Evolutionary conservation across 106 monocot genomes (phyloP).

Genomic region (Triglochin maritima): DNA sequence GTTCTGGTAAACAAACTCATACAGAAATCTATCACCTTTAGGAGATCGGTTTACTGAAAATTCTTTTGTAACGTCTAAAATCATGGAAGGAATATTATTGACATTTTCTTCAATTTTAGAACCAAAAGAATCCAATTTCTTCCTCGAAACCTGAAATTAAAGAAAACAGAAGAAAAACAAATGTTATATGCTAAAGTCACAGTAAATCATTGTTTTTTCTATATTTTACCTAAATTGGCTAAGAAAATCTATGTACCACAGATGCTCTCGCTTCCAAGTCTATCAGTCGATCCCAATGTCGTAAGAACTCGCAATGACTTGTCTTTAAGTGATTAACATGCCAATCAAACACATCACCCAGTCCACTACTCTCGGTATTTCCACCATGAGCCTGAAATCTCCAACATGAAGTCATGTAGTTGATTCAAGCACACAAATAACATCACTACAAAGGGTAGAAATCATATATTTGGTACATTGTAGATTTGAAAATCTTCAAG

Average conservation of each 20-base stretch:
- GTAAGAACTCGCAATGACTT: slow-evolving; percentile 48
- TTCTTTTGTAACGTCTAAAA: slow-evolving; percentile 49
- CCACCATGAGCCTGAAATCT: slow-evolving; percentile 60
- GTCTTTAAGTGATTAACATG: slow-evolving; percentile 52
- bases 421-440: no score
- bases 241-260: slow-evolving; percentile 29
- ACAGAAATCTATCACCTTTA: slow-evolving; percentile 44
- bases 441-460: no score
- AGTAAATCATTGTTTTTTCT: not conserved
- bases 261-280: slow-evolving; percentile 84
- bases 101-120: slow-evolving; percentile 20
- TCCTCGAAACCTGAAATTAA: slow-evolving; percentile 39
- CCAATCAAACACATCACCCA: slow-evolving; percentile 59
- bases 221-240: not conserved
- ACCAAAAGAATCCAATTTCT: slow-evolving; percentile 23
- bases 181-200: not conserved
- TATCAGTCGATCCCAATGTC: slow-evolving; percentile 77
- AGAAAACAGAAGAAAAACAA: not conserved
- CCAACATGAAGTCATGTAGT: no score
- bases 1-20: slow-evolving; percentile 52
- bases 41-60: slow-evolving; percentile 20
- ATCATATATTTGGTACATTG: no score
- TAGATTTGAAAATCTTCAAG: no score
- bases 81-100: slow-evolving; percentile 31
- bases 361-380: slow-evolving; percentile 45